Base-by-base conservation (phyloP, 129 eudicot genomes). In the Centrapalus pauciflorus region DNA sequence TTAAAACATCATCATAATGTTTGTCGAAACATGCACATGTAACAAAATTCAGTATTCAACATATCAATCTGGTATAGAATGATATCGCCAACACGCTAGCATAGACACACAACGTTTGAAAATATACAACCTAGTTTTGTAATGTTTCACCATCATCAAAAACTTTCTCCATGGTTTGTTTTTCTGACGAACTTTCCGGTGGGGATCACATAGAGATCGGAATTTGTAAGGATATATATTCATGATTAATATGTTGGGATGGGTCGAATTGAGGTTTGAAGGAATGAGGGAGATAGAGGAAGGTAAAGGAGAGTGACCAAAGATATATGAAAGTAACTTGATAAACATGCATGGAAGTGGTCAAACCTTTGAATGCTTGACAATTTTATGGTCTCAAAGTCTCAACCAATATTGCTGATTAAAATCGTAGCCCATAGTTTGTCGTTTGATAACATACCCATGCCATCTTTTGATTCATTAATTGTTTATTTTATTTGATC, bases 101-200 rank as follows among this genome's bases (percentile, higher is more conserved):
- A 82, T 82, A 56, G 70, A 38, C 23, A 82, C 80, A 55, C 87
- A 82, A 28, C 84, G 84, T 33, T 75, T 51, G 40, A 79, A 72
- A 24, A 83, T 83, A 32, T 83, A 83, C 16, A 79, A 49, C 66
- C 67, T 76, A 4, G 88, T 79, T 45, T 67, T 79, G 28, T 63
- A 80, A 32, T 67, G 84, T 69, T 79, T 82, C 24, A 71, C 69
- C 60, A 70, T 40, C 8, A 63, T 0, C 10, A 34, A 51, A 29
- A 77, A 70, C 73, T 75, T 61, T 48, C 54, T 71, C 38, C 78
- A 41, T 1, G 70, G 70, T 27, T 70, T 50, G 21, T 40, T 28
- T 26, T 64, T 71, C 76, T 83, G 73, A 51, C 68, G 19, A 16
- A 25, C 33, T 76, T 62, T 61, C 19, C 69, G 59, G 20, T 41